Base-by-base conservation (phyloP, 352 stramenopile genomes). In the Phytophthora citrophthora region DNA sequence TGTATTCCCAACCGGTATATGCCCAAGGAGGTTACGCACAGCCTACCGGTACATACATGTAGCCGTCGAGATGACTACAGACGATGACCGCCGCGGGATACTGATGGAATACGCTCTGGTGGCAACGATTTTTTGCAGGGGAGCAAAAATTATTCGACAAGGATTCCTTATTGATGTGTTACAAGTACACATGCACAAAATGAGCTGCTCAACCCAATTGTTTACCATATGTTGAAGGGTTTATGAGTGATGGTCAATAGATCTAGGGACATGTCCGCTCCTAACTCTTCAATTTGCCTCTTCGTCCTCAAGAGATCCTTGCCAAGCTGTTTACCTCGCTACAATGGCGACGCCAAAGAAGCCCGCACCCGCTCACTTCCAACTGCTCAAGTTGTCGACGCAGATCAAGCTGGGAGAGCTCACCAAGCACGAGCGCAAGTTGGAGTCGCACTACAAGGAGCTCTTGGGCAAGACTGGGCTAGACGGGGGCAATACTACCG, bases 331-430 rank as follows among this genome's bases (percentile, higher is more conserved):
- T 40, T 27, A 34, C 16, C 12, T 16, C 15, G 11, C 7, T 44
- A 15, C 40, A 38, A 70, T 70, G 54, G 11, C 55, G 12, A 29
- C 15, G 1, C 49, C 49, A 5, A 49, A 64, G 34, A 70, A 70
- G n/a, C 13, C 62, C 8, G 36, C 63, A 8, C 23, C 49, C 5
- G 64, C 68, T 20, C 71, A 76, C n/a, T 79, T 79, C 40, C 68
- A 82, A 11, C 64, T 85, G 40, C 64, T 85, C 40, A 74, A 73
- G 58, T 39, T 71, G 47, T 79, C 73, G 52, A 85, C 77, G 15
- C 64, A 81, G 45, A 74, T 83, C 61, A 86, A 86, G 71, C 56
- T 86, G 34, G 47, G 64, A 15, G 77, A 86, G 31, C 68, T 86
- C 20, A 71, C 68, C 27, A 76, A 76, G 44, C 68, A 86, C 52